Evolutionary conservation across 495 filamentous ascomycete species (phyloP).

Genomic region (Clavariopsis aquatica): DNA sequence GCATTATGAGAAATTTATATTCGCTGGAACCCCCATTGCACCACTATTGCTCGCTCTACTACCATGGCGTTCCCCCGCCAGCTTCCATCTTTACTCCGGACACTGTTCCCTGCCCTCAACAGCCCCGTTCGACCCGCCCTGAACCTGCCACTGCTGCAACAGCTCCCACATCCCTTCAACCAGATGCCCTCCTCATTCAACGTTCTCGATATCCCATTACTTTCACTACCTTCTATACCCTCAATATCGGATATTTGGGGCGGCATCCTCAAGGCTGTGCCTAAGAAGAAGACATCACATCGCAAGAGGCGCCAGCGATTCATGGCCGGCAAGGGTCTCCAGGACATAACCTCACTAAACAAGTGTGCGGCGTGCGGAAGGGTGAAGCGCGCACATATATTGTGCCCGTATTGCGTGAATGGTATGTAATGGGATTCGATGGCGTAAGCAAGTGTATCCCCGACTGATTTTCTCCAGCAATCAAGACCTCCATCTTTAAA

Average conservation of each 20-base stretch:
- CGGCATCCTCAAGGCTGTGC: constrained; percentile 84
- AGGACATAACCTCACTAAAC: constrained; percentile 82
- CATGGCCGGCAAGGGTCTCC: constrained; percentile 89
- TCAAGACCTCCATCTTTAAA: constrained; percentile 30
- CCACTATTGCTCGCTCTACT: neutral
- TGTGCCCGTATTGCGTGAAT: constrained; percentile 82
- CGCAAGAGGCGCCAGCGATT: constrained; percentile 91
- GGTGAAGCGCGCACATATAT: constrained; percentile 79
- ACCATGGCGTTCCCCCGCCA: constrained; percentile 39
- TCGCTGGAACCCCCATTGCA: constrained; percentile 1
- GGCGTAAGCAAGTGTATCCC: neutral
- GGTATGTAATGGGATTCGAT: constrained; percentile 52
- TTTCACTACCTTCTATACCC: constrained; percentile 60
- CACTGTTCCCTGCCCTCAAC: constrained; percentile 43
- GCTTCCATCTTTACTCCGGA: constrained; percentile 39
- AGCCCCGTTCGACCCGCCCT: constrained; percentile 39
- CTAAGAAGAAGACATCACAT: constrained; percentile 98
- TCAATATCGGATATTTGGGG: constrained; percentile 81
- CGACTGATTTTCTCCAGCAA: constrained; percentile 15
- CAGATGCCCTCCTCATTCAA: constrained; percentile 30
- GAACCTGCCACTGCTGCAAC: constrained; percentile 37
- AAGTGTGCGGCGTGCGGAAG: constrained; percentile 86
- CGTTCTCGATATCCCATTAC: constrained; percentile 44
- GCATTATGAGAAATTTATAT: neutral
- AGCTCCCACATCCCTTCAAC: constrained; percentile 34